Evolutionary conservation across 2,329 filamentous ascomycete genomes (phyloP).

Genomic region (Fusarium temperatum): DNA sequence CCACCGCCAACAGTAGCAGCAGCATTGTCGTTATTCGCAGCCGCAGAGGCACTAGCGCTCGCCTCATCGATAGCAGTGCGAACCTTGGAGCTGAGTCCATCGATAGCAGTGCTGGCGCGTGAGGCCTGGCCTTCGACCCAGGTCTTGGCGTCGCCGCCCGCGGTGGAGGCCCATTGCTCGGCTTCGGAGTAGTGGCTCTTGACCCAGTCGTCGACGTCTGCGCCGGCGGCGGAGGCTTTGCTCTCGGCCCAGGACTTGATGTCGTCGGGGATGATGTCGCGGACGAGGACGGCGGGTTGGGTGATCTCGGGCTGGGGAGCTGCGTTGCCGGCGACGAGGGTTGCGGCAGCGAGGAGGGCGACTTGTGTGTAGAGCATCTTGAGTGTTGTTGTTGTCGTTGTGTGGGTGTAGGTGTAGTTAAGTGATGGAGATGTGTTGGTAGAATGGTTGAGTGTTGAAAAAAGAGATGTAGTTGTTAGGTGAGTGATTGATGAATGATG

Average conservation of each 20-base stretch:
- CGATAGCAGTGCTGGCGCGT: constrained; percentile 11
- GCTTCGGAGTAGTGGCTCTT: constrained; percentile 19
- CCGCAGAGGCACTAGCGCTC: constrained; percentile 8
- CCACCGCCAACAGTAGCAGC: constrained; percentile 10
- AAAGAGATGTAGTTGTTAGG: not conserved
- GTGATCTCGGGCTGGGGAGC: constrained; percentile 20
- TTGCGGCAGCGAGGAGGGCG: constrained; percentile 32
- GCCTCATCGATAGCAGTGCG: constrained; percentile 21
- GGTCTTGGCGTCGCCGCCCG: constrained; percentile 15
- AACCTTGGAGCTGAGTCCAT: constrained; percentile 9
- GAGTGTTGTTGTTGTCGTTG: constrained; percentile 1
- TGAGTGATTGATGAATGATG: not conserved
- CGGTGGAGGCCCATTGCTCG: constrained; percentile 6
- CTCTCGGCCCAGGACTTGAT: constrained; percentile 22
- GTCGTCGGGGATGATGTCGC: constrained; percentile 32
- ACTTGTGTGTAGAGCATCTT: constrained; percentile 40
- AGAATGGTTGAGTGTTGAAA: not conserved
- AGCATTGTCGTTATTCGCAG: constrained; percentile 24
- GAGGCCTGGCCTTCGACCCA: constrained; percentile 5
- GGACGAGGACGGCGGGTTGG: constrained; percentile 11
- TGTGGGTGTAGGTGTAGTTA: not conserved
- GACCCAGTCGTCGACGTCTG: constrained; percentile 6
- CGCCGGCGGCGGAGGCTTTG: constrained; percentile 8
- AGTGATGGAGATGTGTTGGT: not conserved
- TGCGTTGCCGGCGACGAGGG: constrained; percentile 31